Evolutionary conservation across 306 rosid genomes (phyloP), one percentile per base, ranked within the genome.

Genomic region (Begonia fuchsioides): DNA sequence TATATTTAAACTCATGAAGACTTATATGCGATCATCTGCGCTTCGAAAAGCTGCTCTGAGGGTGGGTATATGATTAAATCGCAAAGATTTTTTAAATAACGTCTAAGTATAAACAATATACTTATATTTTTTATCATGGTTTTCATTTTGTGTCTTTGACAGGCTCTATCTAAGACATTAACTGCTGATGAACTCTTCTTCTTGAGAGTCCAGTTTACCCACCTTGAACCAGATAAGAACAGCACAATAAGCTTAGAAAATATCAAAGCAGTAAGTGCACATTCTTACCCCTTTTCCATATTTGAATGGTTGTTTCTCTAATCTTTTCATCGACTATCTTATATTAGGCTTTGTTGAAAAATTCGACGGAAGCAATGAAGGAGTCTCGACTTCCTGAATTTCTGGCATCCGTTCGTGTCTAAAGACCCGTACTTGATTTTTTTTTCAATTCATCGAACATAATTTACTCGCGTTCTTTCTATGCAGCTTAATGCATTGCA

Each of bases 161-260:
- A 90, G 95, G 84, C 95, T 49, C 67, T 90, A 58, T 90, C 98
- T 19, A 84, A 76, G 72, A 90, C 85, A 1, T 71, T 85, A 68
- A 70, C 81, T 9, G 60, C 49, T 11, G 92, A 85, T 39, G 94
- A 84, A 65, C 74, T 75, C 50, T 48, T 45, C 53, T 79, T 75
- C 68, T 72, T 84, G 64, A 76, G 69, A 72, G 81, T 71, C 72
- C 98, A 84, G 58, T 90, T 76, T 66, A 57, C 70, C 5, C 75
- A 80, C 17, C 67, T 83, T 68, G 86, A 78, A 72, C 94, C 96
- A 59, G 81, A 68, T 68, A 83, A 78, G 74, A 83, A 62, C 54
- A 78, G 80, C 62, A 65, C 93, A 50, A 80, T 88, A 59, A 69
- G 73, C 74, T 62, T 83, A 63, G 96, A 88, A 49, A 88, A 74